Evolutionary conservation across 2,329 filamentous ascomycete genomes (phyloP).

Genomic region (Myriosclerotinia curreyana): DNA sequence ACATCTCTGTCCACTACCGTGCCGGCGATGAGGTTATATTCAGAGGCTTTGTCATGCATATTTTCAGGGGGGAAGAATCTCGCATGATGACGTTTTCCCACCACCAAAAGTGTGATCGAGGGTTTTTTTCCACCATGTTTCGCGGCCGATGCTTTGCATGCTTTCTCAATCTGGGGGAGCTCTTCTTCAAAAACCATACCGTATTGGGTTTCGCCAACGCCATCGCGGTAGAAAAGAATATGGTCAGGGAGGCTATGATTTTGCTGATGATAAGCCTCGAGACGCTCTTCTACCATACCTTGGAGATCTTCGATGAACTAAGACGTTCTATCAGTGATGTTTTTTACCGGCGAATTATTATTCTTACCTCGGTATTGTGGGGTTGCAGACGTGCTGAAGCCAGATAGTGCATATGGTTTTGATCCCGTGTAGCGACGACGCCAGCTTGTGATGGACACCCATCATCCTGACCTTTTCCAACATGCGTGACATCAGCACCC

Average conservation of each 20-base stretch:
- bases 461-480: constrained; percentile 57
- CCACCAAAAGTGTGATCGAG: not conserved
- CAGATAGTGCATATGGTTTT: constrained; percentile 66
- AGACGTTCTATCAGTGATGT: not conserved
- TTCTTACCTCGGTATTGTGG: constrained; percentile 69
- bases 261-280: constrained; percentile 35
- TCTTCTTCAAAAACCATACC: constrained; percentile 36
- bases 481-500: constrained; percentile 84
- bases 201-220: constrained; percentile 40
- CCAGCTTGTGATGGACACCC: constrained; percentile 71
- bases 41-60: not conserved
- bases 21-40: not conserved
- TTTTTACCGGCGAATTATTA: not conserved
- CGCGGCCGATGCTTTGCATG: not conserved
- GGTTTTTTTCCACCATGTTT: not conserved
- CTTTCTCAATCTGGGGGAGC: constrained; percentile 34
- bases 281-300: constrained; percentile 25
- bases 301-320: constrained; percentile 41
- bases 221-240: constrained; percentile 41
- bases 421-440: constrained; percentile 71
- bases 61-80: not conserved
- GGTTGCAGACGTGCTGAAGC: constrained; percentile 67
- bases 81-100: constrained; percentile 6
- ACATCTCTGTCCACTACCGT: not conserved
- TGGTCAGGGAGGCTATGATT: constrained; percentile 42